Evolutionary conservation across 495 filamentous ascomycete genomes (phyloP), one percentile per base, ranked within the genome.

Genomic region (Neurospora terricola): DNA sequence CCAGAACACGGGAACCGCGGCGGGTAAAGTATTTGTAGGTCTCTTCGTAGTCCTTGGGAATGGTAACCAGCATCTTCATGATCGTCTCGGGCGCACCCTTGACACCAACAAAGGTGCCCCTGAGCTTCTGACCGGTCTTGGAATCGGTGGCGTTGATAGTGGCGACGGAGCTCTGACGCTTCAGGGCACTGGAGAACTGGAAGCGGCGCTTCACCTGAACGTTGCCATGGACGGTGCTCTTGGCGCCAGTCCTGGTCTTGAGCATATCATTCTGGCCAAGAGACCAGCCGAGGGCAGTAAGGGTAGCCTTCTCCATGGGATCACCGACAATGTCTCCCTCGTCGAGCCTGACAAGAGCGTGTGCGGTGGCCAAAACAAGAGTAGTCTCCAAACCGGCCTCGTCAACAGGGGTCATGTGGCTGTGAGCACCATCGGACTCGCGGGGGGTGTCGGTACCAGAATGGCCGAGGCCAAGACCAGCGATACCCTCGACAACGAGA

Each of bases 81-180:
- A 99, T 97, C 0, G 96, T 98, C 81, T 99, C 96, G 3, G 96
- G 96, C 4, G 96, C 96, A 79, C 96, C 96, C 84, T 99, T 99
- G 70, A 98, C 96, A 79, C 89, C 91, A 70, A 94, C 94, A 74
- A 99, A 96, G 0, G 96, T 98, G 68, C 90, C 89, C 75, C 88
- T 91, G 37, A 87, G 80, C 81, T 89, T 95, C 82, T 90, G 93
- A 34, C 89, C 90, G 6, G 89, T 90, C 75, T 88, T 86, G 10
- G 88, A 87, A 74, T 95, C 88, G 68, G 86, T 88, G 37, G 86
- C 85, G 36, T 90, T 84, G 54, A 98, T 87, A 0, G 92, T 92
- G 11, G 96, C 94, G 72, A 99, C 90, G 43, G 96, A 96, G 80
- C 94, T 97, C 80, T 98, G 94, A 71, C 96, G 90, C 81, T 99